Base-by-base conservation (phyloP, 164 flowering plant genomes). In the Chimonanthus salicifolius region DNA sequence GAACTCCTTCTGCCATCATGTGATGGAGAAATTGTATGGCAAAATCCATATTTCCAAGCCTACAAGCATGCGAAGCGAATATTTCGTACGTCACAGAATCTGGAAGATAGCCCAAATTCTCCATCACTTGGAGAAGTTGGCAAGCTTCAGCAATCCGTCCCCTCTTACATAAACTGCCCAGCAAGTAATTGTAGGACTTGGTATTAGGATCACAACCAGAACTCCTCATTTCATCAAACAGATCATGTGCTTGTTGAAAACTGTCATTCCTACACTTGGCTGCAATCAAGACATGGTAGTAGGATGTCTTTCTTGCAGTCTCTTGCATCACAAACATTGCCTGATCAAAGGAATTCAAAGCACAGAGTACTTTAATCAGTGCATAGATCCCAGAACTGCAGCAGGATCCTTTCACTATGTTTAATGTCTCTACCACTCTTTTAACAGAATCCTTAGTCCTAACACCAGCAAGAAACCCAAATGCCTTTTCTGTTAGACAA, bases 61-160 rank as follows among this genome's bases (percentile, higher is more conserved):
- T 78, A 76, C 85, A 85, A 2, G 67, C 78, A 64, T 79, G 69
- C 68, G 11, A 66, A 10, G 87, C 83, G 48, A 92, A 16, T 44
- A 87, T 77, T 58, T 92, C 93, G 76, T 81, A 90, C 47, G 97
- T 86, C 16, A 86, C 8, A 13, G 83, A 80, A 84, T 90, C 82
- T 3, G 87, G 92, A 74, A 51, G 72, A 72, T 74, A 81, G 13
- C 82, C 82, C 47, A 9, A 74, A 47, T 75, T 80, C n/a, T 68
- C 71, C 94, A 92, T 90, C 68, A 63, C 74, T 71, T 81, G 76
- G 3, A 88, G 64, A 51, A 88, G n/a, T 9, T 71, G 33, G 67
- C 67, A 78, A 66, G 85, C 88, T 72, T 87, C 90, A 13, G 58
- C 76, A 62, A n/a, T 50, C 74, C 64, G 72, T 69, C 72, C 85